Conservation (phyloP, 805 yeast genomes). For the Teunomyces tritomae region DNA sequence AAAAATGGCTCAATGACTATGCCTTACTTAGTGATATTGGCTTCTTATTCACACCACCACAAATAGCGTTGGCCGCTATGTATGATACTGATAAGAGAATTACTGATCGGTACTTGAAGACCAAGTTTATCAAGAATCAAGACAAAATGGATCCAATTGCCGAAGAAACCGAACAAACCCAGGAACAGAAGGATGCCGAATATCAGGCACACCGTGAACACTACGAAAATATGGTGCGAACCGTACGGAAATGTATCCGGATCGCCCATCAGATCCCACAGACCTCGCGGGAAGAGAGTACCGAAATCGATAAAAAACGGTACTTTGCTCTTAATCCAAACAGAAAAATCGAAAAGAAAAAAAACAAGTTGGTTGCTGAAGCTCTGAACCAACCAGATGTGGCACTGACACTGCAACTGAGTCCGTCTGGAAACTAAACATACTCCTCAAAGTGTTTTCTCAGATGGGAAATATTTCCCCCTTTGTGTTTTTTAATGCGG, state of each 20-base stretch:
- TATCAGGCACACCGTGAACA: conserved; percentile 20
- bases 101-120: conserved; percentile 62
- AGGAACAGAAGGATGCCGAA: conserved; percentile 7
- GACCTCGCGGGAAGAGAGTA: conserved; percentile 61
- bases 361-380: conserved; percentile 18
- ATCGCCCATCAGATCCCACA: conserved; percentile 41
- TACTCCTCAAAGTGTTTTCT: too few relatives aligned
- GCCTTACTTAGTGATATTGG: conserved; percentile 67
- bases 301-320: conserved; percentile 58
- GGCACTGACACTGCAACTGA: not conserved
- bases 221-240: conserved; percentile 44
- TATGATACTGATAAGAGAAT: conserved; percentile 62
- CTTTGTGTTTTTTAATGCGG: too few relatives aligned
- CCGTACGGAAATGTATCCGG: conserved; percentile 49
- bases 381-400: not conserved
- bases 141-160: not conserved
- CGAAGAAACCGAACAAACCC: conserved; percentile 12
- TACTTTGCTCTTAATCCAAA: conserved; percentile 62
- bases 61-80: conserved; percentile 86
- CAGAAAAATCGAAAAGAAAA: conserved; percentile 46
- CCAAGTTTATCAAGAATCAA: conserved; percentile 44
- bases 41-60: conserved; percentile 88
- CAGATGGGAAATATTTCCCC: too few relatives aligned
- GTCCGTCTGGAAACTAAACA: not conserved
- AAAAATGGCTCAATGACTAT: conserved; percentile 62